Evolutionary conservation across 208 protist species (phyloP), one percentile per base, ranked within the genome.

Genomic region (Crithidia acanthocephali): DNA sequence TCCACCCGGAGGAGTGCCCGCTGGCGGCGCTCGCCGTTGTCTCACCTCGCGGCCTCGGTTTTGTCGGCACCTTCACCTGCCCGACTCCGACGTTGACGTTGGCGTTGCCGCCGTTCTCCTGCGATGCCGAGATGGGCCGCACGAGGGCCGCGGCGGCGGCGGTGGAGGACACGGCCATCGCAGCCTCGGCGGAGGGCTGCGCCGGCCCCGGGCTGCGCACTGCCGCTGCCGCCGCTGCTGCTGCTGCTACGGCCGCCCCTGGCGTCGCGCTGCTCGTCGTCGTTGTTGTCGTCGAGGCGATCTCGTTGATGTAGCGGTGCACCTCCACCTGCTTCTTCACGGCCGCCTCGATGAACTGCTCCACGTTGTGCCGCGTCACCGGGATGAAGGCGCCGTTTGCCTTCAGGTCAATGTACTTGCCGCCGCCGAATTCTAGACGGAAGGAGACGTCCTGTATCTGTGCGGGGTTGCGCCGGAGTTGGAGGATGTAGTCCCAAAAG

Each of bases 311-410:
- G 57, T 72, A 69, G 25, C 25, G 56, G 42, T 79, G 72, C 37
- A 86, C 72, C 37, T 80, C 69, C 10, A 77, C 56, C 10, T 76
- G 76, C 40, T 67, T 55, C 37, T 40, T n/a, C 57, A 79, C 63
- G 1, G 71, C 68, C 5, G 62, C 47, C 35, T 55, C 64, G 44
- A 78, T 69, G 50, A 88, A 88, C 45, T 81, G 51, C 27, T 70
- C 62, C 16, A 83, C 57, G 76, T 88, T 88, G 33, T 73, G 30
- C 52, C 72, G 72, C 16, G 71, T 76, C 25, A 88, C 72, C 2
- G 66, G 52, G 9, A 81, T 68, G 18, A 68, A 72, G 32, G 63
- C 50, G 20, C 68, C 80, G 45, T 84, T 80, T 18, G 55, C 53
- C 30, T 73, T 73, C 8, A 88, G 72, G 51, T 68, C 56, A 13